phyloP scores from a whole-genome alignment of 2,329 filamentous ascomycete species.

The Aspergillus ochraceoroseus region DNA sequence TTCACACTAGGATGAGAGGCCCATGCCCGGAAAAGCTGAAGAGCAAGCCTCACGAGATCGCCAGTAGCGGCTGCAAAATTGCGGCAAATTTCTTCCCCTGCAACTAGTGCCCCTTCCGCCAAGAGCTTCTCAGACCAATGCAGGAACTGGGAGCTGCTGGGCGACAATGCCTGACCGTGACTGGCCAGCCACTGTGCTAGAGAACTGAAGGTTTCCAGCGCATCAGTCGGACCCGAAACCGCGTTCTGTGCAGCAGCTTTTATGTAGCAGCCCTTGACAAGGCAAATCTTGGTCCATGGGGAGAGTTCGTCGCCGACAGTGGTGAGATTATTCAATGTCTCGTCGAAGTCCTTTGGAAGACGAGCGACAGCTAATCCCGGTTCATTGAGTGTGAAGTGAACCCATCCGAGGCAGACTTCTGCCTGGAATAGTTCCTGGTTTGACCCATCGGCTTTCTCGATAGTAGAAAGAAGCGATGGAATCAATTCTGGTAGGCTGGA shows the following conservation, averaged over 20 bases:
- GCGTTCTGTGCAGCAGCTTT: constrained; percentile 55
- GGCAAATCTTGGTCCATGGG: constrained; percentile 77
- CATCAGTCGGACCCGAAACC: constrained; percentile 48
- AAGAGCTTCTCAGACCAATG: constrained; percentile 76
- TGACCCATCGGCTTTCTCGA: constrained; percentile 54
- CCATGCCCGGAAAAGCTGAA: constrained; percentile 49
- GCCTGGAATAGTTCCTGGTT: constrained; percentile 67
- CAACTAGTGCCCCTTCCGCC: constrained; percentile 68
- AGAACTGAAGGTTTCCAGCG: constrained; percentile 62
- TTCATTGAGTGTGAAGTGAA: constrained; percentile 73
- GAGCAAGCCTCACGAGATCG: constrained; percentile 35
- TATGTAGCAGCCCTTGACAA: constrained; percentile 72
- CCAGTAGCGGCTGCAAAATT: constrained; percentile 22
- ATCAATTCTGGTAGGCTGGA: constrained; percentile 43
- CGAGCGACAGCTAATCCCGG: constrained; percentile 57
- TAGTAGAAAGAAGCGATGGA: constrained; percentile 44
- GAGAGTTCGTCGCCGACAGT: constrained; percentile 51
- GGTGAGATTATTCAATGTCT: constrained; percentile 51
- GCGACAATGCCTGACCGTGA: constrained; percentile 36
- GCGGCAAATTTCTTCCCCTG: constrained; percentile 49
- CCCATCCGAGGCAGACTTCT: constrained; percentile 75
- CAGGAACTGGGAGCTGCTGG: constrained; percentile 60
- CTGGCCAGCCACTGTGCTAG: constrained; percentile 57
- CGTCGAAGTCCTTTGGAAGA: constrained; percentile 60
- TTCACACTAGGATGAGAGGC: constrained; percentile 38